Conservation (phyloP, 2,329 filamentous ascomycete species). For the Fusarium sp. region DNA sequence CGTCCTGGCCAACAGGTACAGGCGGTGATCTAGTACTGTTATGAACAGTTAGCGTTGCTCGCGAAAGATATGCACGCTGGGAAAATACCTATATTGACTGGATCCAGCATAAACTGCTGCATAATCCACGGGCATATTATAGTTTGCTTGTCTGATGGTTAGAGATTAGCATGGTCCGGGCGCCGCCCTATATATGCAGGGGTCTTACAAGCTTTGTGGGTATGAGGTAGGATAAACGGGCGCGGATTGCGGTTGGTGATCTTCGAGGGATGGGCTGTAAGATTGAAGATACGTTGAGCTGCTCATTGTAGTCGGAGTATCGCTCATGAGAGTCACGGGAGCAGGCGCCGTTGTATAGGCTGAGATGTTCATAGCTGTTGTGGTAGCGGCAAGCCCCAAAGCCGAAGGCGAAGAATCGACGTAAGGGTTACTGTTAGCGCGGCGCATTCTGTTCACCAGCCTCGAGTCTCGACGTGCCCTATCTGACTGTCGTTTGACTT, state of each 20-base stretch:
- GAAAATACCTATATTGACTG: conserved; percentile 52
- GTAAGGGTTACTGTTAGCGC: conserved; percentile 59
- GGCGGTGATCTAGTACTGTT: conserved; percentile 52
- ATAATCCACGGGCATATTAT: conserved; percentile 58
- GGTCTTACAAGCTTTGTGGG: conserved; percentile 50
- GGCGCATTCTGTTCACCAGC: conserved; percentile 59
- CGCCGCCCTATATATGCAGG: conserved; percentile 31
- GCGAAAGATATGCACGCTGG: conserved; percentile 1
- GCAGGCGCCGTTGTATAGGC: conserved; percentile 62
- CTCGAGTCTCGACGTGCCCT: conserved; percentile 68
- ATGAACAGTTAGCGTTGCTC: conserved; percentile 28
- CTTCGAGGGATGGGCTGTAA: conserved; percentile 60
- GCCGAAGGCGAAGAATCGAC: conserved; percentile 48
- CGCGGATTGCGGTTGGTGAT: conserved; percentile 50
- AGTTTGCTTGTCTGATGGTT: conserved; percentile 45
- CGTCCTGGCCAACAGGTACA: conserved; percentile 51
- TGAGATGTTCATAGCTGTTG: conserved; percentile 55
- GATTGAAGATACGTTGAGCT: conserved; percentile 58
- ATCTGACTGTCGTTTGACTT: conserved; percentile 69
- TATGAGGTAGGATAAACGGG: conserved; percentile 48
- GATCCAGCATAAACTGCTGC: conserved; percentile 47
- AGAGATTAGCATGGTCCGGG: conserved; percentile 45
- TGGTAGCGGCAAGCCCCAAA: conserved; percentile 51
- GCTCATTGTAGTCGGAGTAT: conserved; percentile 56
- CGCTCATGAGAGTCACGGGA: conserved; percentile 61